Percentiles rank a stretch among this genome's conserved stretches.
Conservation (phyloP, 306 rosid species). For the Dryas octopetala region DNA sequence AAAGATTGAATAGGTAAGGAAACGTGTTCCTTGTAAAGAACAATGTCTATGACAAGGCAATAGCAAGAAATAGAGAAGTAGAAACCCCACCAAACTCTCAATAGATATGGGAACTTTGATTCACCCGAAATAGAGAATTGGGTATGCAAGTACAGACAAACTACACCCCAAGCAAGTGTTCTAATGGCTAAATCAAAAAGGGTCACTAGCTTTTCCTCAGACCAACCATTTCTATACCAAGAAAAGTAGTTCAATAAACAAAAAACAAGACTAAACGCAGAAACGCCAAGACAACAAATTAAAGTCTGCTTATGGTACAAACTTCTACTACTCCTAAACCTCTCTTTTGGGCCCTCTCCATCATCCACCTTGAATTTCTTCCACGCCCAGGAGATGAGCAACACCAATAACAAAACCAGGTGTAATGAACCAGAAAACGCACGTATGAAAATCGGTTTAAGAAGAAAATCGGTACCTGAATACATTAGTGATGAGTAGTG, state of each 20-base stretch:
- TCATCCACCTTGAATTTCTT: constrained; percentile 27
- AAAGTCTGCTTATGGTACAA: constrained; percentile 27
- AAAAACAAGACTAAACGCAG: constrained; percentile 38
- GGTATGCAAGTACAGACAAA: constrained; percentile 41
- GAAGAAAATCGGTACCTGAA: constrained; percentile 32
- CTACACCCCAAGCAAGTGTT: constrained; percentile 46
- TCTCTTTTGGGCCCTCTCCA: constrained; percentile 26
- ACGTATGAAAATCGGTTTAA: constrained; percentile 43
- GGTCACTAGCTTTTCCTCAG: constrained; percentile 36
- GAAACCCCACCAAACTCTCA: constrained; percentile 61
- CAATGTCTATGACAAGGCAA: constrained; percentile 44
- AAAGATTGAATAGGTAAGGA: constrained; percentile 37
- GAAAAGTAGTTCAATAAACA: constrained; percentile 46
- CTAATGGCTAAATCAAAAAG: constrained; percentile 46
- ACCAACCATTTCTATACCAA: constrained; percentile 42
- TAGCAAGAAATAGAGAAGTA: constrained; percentile 45
- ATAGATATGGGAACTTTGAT: constrained; percentile 26
- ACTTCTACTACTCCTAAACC: constrained; percentile 18
- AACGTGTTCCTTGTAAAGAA: constrained; percentile 29
- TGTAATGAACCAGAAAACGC: constrained; percentile 52
- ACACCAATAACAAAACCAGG: constrained; percentile 35
- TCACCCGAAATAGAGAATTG: constrained; percentile 20
- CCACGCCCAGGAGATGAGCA: constrained; percentile 44
- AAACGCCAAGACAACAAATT: constrained; percentile 30
- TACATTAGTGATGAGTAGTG: constrained; percentile 18